Evolutionary conservation across 768 basidiomycete genomes (phyloP).

Genomic region (Leccinum boreale): DNA sequence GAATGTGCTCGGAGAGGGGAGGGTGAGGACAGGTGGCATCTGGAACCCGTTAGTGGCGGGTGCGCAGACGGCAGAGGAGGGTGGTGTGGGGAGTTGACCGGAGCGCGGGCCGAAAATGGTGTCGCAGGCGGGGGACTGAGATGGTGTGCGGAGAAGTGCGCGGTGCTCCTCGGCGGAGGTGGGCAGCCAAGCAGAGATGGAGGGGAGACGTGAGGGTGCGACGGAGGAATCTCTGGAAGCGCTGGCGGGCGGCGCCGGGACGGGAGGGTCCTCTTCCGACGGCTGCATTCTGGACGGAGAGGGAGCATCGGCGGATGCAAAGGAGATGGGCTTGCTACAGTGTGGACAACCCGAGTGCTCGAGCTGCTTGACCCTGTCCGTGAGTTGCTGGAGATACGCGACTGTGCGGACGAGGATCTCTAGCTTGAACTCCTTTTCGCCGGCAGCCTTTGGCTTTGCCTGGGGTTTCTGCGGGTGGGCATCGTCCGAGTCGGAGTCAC

Average conservation of each 20-base stretch:
- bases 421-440: conserved; percentile 88
- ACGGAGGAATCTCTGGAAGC: conserved; percentile 1
- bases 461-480: conserved; percentile 25
- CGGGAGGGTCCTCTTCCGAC: background rate
- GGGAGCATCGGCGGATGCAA: background rate
- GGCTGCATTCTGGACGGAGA: background rate
- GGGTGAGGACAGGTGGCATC: conserved; percentile 40
- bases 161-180: conserved; percentile 16
- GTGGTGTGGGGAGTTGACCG: conserved; percentile 51
- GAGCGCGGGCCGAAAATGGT: conserved; percentile 16
- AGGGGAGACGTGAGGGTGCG: conserved; percentile 47
- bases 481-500: conserved; percentile 33
- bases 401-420: conserved; percentile 87
- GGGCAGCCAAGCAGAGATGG: conserved; percentile 69
- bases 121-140: conserved; percentile 35
- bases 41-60: conserved; percentile 33
- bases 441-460: conserved; percentile 36
- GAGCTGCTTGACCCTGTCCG: conserved; percentile 49
- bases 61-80: conserved; percentile 50
- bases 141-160: conserved; percentile 33
- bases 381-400: conserved; percentile 68
- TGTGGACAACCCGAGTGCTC: conserved; percentile 30
- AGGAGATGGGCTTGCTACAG: conserved; percentile 20
- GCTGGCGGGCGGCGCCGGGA: background rate
- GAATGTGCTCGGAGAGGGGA: conserved; percentile 33